A percentile compares a stretch with the other conserved stretches of the same genome.
Evolutionary conservation across 352 stramenopile species (phyloP).

Genomic region (Phytophthora colocasiae): DNA sequence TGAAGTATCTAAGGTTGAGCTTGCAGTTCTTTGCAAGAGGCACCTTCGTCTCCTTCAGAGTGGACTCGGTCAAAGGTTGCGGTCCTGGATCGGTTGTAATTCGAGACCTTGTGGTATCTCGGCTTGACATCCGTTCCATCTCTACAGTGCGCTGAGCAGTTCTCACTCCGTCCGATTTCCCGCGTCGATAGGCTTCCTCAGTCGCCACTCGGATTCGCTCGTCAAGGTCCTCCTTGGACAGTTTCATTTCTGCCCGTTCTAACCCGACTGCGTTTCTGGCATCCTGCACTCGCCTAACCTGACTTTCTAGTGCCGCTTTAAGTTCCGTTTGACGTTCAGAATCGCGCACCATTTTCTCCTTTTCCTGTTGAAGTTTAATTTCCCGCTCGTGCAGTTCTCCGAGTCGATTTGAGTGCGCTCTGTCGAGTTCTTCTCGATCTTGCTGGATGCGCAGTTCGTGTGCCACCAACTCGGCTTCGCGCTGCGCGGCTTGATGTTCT

Average conservation of each 20-base stretch:
- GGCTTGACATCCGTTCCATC: not conserved
- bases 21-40: not conserved
- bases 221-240: not conserved
- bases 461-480: not conserved
- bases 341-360: not conserved
- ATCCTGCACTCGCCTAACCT: not conserved
- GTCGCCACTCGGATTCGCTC: not conserved
- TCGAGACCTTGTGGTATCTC: no score
- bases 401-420: not conserved
- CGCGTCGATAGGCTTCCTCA: no score
- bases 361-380: not conserved
- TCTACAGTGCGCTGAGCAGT: no score
- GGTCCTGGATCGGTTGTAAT: not conserved
- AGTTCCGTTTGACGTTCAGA: not conserved
- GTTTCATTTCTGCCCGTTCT: not conserved
- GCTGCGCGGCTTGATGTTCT: not conserved
- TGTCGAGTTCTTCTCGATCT: not conserved
- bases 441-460: not conserved
- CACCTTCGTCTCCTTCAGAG: not conserved
- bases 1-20: not conserved
- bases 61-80: not conserved
- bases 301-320: not conserved
- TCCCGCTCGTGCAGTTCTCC: not conserved
- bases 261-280: not conserved
- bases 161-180: no score